Percentiles rank a stretch among this genome's conserved stretches.
Conservation (phyloP, 495 filamentous ascomycete species). For the Rostrohypoxylon terebratum region DNA sequence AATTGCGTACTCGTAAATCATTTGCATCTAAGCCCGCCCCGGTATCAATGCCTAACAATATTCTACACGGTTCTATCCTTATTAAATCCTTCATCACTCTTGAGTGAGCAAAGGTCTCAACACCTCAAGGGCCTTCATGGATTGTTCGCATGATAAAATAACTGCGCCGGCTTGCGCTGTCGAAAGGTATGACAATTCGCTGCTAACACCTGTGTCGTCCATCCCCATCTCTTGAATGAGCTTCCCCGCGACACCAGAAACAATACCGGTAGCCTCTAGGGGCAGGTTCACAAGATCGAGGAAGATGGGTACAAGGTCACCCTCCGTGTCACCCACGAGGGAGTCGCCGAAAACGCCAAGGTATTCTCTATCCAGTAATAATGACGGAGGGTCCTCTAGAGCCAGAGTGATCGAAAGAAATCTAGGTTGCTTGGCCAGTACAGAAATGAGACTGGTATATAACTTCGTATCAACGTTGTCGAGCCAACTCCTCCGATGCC, state of each 20-base stretch:
- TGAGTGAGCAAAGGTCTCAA: conserved; percentile 62
- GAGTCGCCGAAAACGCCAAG: conserved; percentile 73
- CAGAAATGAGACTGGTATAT: conserved; percentile 74
- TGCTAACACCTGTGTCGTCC: conserved; percentile 59
- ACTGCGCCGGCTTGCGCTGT: conserved; percentile 92
- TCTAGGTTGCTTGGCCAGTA: conserved; percentile 76
- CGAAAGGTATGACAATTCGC: conserved; percentile 92
- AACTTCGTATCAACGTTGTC: conserved; percentile 69
- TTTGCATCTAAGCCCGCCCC: not conserved
- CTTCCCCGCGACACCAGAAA: conserved; percentile 88
- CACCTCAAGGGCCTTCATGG: conserved; percentile 76
- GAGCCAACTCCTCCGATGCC: conserved; percentile 56
- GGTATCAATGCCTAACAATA: conserved; percentile 20
- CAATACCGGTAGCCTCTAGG: conserved; percentile 90
- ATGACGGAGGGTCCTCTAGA: conserved; percentile 81
- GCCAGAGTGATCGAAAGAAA: conserved; percentile 91
- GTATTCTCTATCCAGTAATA: conserved; percentile 82
- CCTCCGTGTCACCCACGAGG: conserved; percentile 82
- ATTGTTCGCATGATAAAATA: conserved; percentile 79
- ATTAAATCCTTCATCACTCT: conserved; percentile 22
- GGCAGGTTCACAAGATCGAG: conserved; percentile 85
- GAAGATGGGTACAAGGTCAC: conserved; percentile 87
- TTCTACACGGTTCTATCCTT: conserved; percentile 26
- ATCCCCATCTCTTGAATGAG: conserved; percentile 71
- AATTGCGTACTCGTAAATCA: conserved; percentile 17